phyloP scores from a whole-genome alignment of 306 rosid species.

The Cucurbita pepo region DNA sequence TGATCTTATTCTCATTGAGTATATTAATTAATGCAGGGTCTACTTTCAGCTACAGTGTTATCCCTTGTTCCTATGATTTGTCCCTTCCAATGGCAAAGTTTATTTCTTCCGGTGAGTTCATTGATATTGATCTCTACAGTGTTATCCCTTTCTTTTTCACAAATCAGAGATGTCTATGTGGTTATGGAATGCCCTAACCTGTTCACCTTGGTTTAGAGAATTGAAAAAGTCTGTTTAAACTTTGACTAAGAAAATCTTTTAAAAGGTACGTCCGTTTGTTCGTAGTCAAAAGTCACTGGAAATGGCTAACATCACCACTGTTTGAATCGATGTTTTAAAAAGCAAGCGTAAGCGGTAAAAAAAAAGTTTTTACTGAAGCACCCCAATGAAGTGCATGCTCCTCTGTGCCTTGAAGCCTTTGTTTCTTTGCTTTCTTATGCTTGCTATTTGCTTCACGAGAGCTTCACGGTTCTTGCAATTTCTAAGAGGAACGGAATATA shows the following conservation, averaged over 20 bases:
- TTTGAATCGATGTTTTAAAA: background rate
- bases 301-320: background rate
- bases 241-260: background rate
- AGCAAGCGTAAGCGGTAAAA: background rate
- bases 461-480: background rate
- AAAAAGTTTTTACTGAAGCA: no score
- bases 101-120: slow-evolving; percentile 79
- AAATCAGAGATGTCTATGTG: background rate
- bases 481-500: background rate
- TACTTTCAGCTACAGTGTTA: slow-evolving; percentile 63
- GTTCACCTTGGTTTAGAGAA: background rate
- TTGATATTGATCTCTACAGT: background rate
- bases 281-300: background rate
- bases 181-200: background rate
- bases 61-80: slow-evolving; percentile 76
- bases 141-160: background rate
- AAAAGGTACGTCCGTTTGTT: background rate
- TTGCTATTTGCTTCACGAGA: background rate
- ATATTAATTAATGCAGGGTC: slow-evolving; percentile 56
- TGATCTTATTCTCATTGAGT: background rate
- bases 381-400: background rate
- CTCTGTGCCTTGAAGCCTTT: background rate
- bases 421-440: background rate
- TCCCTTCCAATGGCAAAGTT: slow-evolving; percentile 97
- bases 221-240: background rate